A percentile compares a stretch with the other conserved stretches of the same genome.
Conservation (phyloP, 31 red algal species). For the Bonnemaisonia californica region DNA sequence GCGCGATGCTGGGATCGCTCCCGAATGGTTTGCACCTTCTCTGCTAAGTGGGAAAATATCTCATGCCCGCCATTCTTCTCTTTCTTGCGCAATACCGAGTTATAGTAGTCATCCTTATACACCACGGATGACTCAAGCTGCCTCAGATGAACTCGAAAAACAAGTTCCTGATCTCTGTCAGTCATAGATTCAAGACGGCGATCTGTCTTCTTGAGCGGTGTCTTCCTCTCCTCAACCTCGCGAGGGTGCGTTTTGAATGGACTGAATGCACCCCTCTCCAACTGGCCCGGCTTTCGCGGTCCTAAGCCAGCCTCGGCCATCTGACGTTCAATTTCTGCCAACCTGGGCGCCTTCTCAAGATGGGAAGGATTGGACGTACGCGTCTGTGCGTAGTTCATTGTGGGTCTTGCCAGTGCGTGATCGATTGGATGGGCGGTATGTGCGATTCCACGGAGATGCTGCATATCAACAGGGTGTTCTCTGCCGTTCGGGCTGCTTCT, state of each 20-base stretch:
- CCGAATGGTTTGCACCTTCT: conserved; percentile 29
- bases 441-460: neutral
- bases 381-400: neutral
- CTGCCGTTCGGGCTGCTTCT: neutral
- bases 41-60: conserved; percentile 53
- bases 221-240: neutral
- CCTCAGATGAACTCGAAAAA: conserved; percentile 73
- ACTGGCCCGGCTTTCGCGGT: neutral
- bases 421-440: neutral
- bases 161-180: conserved; percentile 72
- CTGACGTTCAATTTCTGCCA: conserved; percentile 46
- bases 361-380: neutral
- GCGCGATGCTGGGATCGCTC: conserved; percentile 31
- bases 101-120: conserved; percentile 89
- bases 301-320: conserved; percentile 47
- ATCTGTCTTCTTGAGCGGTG: neutral
- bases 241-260: neutral
- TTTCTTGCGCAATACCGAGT: conserved; percentile 47
- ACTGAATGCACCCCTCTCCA: neutral
- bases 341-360: conserved; percentile 16
- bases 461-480: neutral
- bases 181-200: conserved; percentile 80
- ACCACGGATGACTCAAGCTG: conserved; percentile 71
- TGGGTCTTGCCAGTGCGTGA: neutral
- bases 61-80: conserved; percentile 45